Evolutionary conservation across 345 rosid species (phyloP).

Genomic region (Iberis pinnata): DNA sequence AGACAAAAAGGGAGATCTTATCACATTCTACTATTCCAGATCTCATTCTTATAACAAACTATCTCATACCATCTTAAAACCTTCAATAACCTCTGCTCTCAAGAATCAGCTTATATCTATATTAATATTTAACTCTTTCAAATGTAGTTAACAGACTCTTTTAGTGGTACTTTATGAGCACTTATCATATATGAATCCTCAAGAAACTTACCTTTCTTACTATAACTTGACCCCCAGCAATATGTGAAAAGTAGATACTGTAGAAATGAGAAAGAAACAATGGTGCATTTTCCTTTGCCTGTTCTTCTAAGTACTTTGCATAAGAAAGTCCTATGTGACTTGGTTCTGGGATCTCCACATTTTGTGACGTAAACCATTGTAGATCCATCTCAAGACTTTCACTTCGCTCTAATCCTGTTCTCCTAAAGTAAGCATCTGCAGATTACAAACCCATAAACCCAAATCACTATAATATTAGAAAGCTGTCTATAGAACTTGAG

Average conservation of each 20-base stretch:
- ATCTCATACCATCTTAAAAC: neutral
- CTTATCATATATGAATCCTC: constrained; percentile 1
- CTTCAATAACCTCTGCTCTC: neutral
- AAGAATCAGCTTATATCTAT: neutral
- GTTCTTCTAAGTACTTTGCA: constrained; percentile 60
- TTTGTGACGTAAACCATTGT: constrained; percentile 50
- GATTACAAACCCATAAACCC: neutral
- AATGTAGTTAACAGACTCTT: constrained; percentile 1
- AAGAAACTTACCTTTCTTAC: constrained; percentile 46
- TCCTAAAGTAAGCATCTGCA: constrained; percentile 81
- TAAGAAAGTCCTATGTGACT: constrained; percentile 58
- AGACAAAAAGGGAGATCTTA: no score
- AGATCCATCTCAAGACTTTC: constrained; percentile 56
- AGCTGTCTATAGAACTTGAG: no score
- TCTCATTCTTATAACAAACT: neutral
- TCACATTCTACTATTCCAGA: neutral
- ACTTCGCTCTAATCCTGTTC: constrained; percentile 76
- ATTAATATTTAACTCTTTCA: neutral
- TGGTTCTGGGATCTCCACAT: constrained; percentile 49
- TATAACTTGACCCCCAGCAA: constrained; percentile 82
- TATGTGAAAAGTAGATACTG: constrained; percentile 82
- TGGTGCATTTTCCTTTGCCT: constrained; percentile 63
- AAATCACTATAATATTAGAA: neutral
- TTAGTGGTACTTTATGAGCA: neutral
- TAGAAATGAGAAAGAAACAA: constrained; percentile 79